phyloP scores from a whole-genome alignment of 495 filamentous ascomycete species.

The Pseudomonodictys pantanalensis region DNA sequence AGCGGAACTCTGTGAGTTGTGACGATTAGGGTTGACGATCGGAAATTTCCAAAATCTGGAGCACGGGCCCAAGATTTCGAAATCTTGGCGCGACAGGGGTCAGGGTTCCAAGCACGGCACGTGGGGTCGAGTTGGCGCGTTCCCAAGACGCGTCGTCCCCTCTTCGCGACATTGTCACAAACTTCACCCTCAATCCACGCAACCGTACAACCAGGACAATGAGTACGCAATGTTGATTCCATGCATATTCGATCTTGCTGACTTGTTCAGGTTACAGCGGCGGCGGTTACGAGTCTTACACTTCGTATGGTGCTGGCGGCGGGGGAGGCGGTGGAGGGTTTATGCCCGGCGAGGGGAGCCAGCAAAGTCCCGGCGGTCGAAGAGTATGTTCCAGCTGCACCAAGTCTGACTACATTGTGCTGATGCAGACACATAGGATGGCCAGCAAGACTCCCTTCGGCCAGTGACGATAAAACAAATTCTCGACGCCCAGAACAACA shows the following conservation, averaged over 20 bases:
- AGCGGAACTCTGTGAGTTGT: background rate
- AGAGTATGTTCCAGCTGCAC: slow-evolving; percentile 38
- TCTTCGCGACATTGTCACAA: too few species aligned
- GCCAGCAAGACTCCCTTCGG: slow-evolving; percentile 70
- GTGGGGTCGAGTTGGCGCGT: slow-evolving; percentile 18
- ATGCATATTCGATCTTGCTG: too few species aligned
- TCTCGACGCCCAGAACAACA: slow-evolving; percentile 72
- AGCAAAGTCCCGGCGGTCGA: slow-evolving; percentile 46
- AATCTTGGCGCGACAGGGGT: slow-evolving; percentile 33
- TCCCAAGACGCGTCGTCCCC: slow-evolving; percentile 14
- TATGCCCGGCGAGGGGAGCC: slow-evolving; percentile 52
- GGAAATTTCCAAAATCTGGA: slow-evolving; percentile 11
- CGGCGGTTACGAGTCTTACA: slow-evolving; percentile 46
- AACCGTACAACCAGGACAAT: slow-evolving; percentile 22
- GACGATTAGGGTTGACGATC: background rate
- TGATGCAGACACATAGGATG: slow-evolving; percentile 45
- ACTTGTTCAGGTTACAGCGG: slow-evolving; percentile 30
- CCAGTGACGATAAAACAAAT: slow-evolving; percentile 95
- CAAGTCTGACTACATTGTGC: slow-evolving; percentile 31
- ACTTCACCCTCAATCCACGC: background rate
- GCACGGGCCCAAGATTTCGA: slow-evolving; percentile 8
- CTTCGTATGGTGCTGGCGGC: slow-evolving; percentile 58
- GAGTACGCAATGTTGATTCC: background rate
- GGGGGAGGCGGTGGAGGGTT: slow-evolving; percentile 66
- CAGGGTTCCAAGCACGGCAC: slow-evolving; percentile 1